Base-by-base conservation (phyloP, 371 early-diverging fungal genomes). In the Lichtheimia corymbifera region DNA sequence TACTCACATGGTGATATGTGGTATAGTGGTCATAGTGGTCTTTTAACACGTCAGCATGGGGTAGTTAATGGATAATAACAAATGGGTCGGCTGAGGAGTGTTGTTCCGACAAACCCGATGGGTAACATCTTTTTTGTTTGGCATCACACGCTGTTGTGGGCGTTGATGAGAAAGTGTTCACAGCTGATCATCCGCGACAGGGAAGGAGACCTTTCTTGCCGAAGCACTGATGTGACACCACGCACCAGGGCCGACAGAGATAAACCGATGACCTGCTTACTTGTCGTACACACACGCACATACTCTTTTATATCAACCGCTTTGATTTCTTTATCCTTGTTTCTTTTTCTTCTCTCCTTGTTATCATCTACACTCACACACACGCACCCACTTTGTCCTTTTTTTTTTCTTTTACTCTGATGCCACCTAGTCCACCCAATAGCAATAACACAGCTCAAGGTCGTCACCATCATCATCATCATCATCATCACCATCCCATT, bases 351-450 rank as follows among this genome's bases (percentile, higher is more conserved):
- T 47, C 11, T 6, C 11, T 12, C 47, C 14, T 47, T 51, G 7
- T 27, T n/a, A 6, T 52, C 12, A 22, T 12, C 56, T 45, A 28
- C 41, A 30, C 49, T 17, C 53, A 57, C 41, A 50, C n/a, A n/a
- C 51, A 30, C 49, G 17, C 53, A 57, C 41, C 53, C n/a, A n/a
- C 51, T 30, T 54, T 53, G 41, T 59, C 45, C 28, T 58, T 54
- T 43, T 47, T n/a, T n/a, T 44, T 47, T n/a, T 51, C 35, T 51
- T 42, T 27, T 51, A 58, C 35, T 43, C 51, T 60, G 51, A 56
- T 56, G 69, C 64, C 66, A 50, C 61, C 66, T 42, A 63, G 58
- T 40, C 64, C 66, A 50, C 70, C 64, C 45, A 53, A 64, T 3
- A 47, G 47, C 47, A 52, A 42, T 50, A 64, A 59, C 35, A 52